Percentiles rank a stretch among this genome's conserved stretches.
phyloP scores from a whole-genome alignment of 805 yeast genomes.

The Starmerella apis region DNA sequence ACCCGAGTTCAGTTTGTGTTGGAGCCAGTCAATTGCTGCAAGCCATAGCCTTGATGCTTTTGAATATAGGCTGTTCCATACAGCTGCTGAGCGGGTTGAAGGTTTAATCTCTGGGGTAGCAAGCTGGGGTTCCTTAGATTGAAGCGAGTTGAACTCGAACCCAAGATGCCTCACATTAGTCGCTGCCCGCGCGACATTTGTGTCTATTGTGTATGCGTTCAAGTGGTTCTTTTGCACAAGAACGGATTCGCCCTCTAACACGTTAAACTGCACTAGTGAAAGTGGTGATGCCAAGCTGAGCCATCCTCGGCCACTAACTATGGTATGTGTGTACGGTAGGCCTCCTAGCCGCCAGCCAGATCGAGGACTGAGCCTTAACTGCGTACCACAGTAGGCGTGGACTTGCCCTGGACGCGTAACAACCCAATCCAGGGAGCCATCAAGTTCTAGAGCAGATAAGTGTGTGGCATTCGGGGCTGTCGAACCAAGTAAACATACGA shows the following conservation, averaged over 20 bases:
- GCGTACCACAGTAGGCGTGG: slow-evolving; percentile 40
- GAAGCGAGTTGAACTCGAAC: slow-evolving; percentile 5
- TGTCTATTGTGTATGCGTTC: slow-evolving; percentile 35
- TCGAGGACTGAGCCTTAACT: slow-evolving; percentile 27
- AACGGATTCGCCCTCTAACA: slow-evolving; percentile 36
- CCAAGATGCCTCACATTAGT: slow-evolving; percentile 9
- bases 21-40: not conserved
- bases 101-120: not conserved
- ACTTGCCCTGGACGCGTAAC: slow-evolving; percentile 32
- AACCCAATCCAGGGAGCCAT: slow-evolving; percentile 38
- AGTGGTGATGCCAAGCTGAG: slow-evolving; percentile 37
- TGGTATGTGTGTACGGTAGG: slow-evolving; percentile 30
- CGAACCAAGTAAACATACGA: slow-evolving; percentile 21
- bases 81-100: not conserved
- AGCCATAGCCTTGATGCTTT: not conserved
- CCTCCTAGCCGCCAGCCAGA: slow-evolving; percentile 20
- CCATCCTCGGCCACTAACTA: slow-evolving; percentile 39
- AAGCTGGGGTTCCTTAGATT: not conserved
- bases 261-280: slow-evolving; percentile 34
- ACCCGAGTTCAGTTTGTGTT: slow-evolving; percentile 11
- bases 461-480: slow-evolving; percentile 4
- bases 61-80: not conserved
- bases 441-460: slow-evolving; percentile 34
- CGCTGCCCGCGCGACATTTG: slow-evolving; percentile 14
- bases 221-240: slow-evolving; percentile 35